phyloP scores from a whole-genome alignment of 164 flowering plant genomes.

The Vitis cinerea region DNA sequence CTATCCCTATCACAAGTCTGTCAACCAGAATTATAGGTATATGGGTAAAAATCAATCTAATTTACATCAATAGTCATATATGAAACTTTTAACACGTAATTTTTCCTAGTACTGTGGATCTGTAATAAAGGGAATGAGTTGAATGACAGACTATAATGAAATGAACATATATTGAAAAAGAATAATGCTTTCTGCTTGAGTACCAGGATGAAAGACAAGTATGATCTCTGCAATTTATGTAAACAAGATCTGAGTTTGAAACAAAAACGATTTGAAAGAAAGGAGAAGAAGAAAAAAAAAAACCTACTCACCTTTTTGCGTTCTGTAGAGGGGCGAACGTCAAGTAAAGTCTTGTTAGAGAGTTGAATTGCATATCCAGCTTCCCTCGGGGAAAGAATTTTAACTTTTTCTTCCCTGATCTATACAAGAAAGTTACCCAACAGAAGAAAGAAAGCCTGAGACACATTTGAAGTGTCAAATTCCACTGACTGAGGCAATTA shows the following conservation, averaged over 20 bases:
- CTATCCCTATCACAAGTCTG: too few relatives aligned
- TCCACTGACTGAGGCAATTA: not conserved
- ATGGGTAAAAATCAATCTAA: too few relatives aligned
- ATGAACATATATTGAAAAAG: too few relatives aligned
- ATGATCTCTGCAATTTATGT: not conserved
- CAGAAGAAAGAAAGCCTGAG: not conserved
- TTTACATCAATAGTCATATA: too few relatives aligned
- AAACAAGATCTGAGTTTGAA: not conserved
- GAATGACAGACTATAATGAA: too few relatives aligned
- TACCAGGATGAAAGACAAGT: not conserved
- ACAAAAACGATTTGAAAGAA: not conserved
- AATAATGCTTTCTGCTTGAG: too few relatives aligned
- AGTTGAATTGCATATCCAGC: conserved; percentile 99
- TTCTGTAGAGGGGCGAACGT: conserved; percentile 88
- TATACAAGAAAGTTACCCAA: conserved; percentile 20
- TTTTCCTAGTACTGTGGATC: too few relatives aligned
- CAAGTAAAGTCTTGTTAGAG: conserved; percentile 75
- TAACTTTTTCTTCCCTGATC: conserved; percentile 85
- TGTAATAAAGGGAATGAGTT: too few relatives aligned
- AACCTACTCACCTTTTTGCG: conserved; percentile 59
- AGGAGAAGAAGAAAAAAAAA: not conserved
- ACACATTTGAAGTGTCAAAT: not conserved
- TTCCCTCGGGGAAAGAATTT: conserved; percentile 80
- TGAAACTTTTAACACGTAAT: too few relatives aligned
- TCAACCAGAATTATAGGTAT: too few relatives aligned